Evolutionary conservation across 1,284 basidiomycete genomes (phyloP).

Genomic region (Stygiomarasmius scandens): DNA sequence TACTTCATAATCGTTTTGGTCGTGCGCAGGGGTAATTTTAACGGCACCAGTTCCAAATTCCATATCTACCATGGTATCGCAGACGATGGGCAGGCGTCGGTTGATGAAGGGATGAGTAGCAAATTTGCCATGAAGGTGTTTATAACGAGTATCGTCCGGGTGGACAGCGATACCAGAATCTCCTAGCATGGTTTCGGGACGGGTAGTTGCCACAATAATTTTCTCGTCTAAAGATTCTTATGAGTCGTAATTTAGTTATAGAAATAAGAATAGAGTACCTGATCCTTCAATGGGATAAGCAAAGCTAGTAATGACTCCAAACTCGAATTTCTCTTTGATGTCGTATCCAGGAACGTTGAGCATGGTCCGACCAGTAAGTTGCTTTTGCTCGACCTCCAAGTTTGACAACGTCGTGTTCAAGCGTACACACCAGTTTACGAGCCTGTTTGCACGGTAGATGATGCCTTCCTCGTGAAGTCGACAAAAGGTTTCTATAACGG

Average conservation of each 20-base stretch:
- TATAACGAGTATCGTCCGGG: constrained; percentile 93
- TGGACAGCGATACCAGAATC: constrained; percentile 98
- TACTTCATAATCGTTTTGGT: constrained; percentile 97
- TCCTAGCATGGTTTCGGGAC: constrained; percentile 98
- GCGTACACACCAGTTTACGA: constrained; percentile 98
- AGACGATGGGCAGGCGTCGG: constrained; percentile 88
- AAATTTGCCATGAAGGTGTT: constrained; percentile 93
- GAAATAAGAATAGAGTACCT: constrained; percentile 41
- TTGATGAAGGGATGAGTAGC: constrained; percentile 90
- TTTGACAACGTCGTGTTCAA: constrained; percentile 97
- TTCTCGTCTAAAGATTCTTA: constrained; percentile 67
- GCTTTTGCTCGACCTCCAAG: constrained; percentile 96
- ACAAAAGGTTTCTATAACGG: constrained; percentile 93
- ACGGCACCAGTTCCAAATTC: constrained; percentile 98
- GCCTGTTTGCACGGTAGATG: constrained; percentile 94
- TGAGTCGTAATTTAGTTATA: background rate
- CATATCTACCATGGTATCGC: constrained; percentile 93
- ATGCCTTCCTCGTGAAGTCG: constrained; percentile 91
- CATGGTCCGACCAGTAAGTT: constrained; percentile 86
- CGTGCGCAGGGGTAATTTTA: constrained; percentile 99
- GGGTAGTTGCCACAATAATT: constrained; percentile 94
- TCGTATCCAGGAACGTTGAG: constrained; percentile 95
- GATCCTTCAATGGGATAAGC: constrained; percentile 90
- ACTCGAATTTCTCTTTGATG: constrained; percentile 93
- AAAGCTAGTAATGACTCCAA: constrained; percentile 96